These are phyloP conservation scores for Thermothelomyces thermophilus DNA, from an alignment of 2,329 filamentous ascomycete genomes.

Conservation along the genomic window DNA sequence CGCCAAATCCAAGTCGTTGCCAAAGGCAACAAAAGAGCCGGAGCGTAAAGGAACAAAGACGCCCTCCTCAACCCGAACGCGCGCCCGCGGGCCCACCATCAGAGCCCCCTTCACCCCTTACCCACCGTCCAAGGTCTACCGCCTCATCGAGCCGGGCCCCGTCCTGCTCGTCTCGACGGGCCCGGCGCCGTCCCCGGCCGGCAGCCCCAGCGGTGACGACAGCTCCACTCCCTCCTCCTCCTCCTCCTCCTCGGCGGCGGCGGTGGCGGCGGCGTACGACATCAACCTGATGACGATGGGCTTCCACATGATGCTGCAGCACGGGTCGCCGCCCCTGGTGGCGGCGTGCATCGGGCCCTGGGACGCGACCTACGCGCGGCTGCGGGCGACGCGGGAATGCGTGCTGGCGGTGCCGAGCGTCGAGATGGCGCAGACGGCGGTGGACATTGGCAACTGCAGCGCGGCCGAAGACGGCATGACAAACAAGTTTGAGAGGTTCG, in stretches of 20 bases:
- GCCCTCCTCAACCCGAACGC: too few relatives aligned
- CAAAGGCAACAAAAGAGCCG: too few relatives aligned
- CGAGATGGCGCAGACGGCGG: background rate
- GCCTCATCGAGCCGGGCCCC: background rate
- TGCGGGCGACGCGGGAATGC: background rate
- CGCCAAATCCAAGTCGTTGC: too few relatives aligned
- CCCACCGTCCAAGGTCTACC: background rate
- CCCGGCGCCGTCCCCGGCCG: background rate
- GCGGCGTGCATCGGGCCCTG: background rate
- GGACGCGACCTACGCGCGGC: slow-evolving; percentile 1
- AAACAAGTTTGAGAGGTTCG: background rate
- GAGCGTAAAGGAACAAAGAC: background rate
- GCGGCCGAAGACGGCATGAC: background rate
- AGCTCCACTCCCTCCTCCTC: too few relatives aligned
- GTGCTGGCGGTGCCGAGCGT: background rate
- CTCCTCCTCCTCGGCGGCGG: too few relatives aligned
- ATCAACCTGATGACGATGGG: slow-evolving; percentile 2
- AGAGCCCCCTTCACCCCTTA: background rate
- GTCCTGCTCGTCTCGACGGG: background rate
- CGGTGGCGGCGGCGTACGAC: background rate
- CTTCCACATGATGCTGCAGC: slow-evolving; percentile 3
- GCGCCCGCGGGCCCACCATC: too few relatives aligned
- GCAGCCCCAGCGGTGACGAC: background rate
- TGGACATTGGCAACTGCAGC: background rate
- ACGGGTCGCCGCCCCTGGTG: background rate